phyloP scores from a whole-genome alignment of 805 yeast species.

The Naumovozyma baii region DNA sequence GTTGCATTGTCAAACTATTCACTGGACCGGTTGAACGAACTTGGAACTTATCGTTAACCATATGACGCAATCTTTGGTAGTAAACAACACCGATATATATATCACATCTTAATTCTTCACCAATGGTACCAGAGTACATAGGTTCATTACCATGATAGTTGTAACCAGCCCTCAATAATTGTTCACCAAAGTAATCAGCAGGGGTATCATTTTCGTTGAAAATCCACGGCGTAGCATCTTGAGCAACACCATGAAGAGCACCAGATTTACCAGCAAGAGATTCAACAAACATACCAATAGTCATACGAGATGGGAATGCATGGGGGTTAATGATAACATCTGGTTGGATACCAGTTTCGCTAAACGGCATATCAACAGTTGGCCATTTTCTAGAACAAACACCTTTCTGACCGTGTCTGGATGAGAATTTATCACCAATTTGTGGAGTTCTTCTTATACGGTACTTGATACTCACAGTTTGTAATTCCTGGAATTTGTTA shows the following conservation, averaged over 20 bases:
- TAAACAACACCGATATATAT: constrained; percentile 95
- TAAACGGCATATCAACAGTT: constrained; percentile 90
- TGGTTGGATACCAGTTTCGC: constrained; percentile 93
- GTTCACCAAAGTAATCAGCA: constrained; percentile 96
- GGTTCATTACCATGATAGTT: constrained; percentile 98
- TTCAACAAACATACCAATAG: constrained; percentile 99
- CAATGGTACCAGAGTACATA: constrained; percentile 96
- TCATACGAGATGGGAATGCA: constrained; percentile 99
- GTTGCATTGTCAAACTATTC: constrained; percentile 94
- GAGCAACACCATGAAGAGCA: constrained; percentile 94
- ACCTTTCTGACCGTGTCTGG: constrained; percentile 98
- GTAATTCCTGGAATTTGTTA: constrained; percentile 61
- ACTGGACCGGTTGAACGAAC: constrained; percentile 99
- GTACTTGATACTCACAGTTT: constrained; percentile 75
- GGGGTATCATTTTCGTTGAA: constrained; percentile 90
- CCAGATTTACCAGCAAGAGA: constrained; percentile 98
- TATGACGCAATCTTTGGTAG: constrained; percentile 96
- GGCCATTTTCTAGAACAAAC: constrained; percentile 99
- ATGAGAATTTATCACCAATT: constrained; percentile 95
- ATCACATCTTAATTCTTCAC: constrained; percentile 93
- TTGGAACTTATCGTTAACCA: constrained; percentile 99
- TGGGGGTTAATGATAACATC: constrained; percentile 97
- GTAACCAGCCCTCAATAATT: constrained; percentile 76
- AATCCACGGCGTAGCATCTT: constrained; percentile 94
- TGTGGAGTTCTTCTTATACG: constrained; percentile 86